These are phyloP conservation scores for Barnettozyma wickerhamii DNA, from an alignment of 805 yeast species.

Conservation along the genomic window DNA sequence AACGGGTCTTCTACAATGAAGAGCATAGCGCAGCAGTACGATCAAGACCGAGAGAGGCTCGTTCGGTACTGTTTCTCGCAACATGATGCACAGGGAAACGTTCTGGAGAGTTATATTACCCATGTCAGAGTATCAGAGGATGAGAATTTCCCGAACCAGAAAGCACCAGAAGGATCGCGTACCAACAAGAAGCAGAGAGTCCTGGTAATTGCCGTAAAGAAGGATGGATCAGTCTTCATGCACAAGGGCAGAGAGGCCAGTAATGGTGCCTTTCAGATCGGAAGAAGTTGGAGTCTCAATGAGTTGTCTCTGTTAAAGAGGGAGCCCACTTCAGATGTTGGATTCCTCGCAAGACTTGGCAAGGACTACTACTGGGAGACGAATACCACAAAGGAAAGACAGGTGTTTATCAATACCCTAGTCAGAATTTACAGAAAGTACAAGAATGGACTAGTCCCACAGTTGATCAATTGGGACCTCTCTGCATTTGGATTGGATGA, in stretches of 20 bases:
- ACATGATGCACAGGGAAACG: slow-evolving; percentile 36
- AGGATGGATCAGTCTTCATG: slow-evolving; percentile 61
- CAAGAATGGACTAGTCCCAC: slow-evolving; percentile 52
- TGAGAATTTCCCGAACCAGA: slow-evolving; percentile 58
- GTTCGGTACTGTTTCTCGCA: slow-evolving; percentile 47
- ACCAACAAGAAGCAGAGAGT: slow-evolving; percentile 58
- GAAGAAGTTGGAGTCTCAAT: slow-evolving; percentile 85
- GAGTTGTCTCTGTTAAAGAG: slow-evolving; percentile 57
- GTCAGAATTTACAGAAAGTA: slow-evolving; percentile 51
- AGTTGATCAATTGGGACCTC: slow-evolving; percentile 48
- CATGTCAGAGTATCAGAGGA: slow-evolving; percentile 77
- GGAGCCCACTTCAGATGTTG: slow-evolving; percentile 48
- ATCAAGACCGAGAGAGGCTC: slow-evolving; percentile 46
- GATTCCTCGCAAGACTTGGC: slow-evolving; percentile 57
- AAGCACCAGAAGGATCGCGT: slow-evolving; percentile 55
- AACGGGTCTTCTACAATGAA: slow-evolving; percentile 26
- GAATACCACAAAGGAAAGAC: slow-evolving; percentile 49
- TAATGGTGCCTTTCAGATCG: slow-evolving; percentile 77
- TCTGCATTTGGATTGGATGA: slow-evolving; percentile 36
- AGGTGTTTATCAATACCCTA: slow-evolving; percentile 51
- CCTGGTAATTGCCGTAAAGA: slow-evolving; percentile 51
- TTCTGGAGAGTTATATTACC: slow-evolving; percentile 60
- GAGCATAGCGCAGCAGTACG: slow-evolving; percentile 52
- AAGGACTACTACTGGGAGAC: slow-evolving; percentile 86
- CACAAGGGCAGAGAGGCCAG: slow-evolving; percentile 84